Evolutionary conservation across 2,329 filamentous ascomycete genomes (phyloP).

Genomic region (Ramichloridium luteum): DNA sequence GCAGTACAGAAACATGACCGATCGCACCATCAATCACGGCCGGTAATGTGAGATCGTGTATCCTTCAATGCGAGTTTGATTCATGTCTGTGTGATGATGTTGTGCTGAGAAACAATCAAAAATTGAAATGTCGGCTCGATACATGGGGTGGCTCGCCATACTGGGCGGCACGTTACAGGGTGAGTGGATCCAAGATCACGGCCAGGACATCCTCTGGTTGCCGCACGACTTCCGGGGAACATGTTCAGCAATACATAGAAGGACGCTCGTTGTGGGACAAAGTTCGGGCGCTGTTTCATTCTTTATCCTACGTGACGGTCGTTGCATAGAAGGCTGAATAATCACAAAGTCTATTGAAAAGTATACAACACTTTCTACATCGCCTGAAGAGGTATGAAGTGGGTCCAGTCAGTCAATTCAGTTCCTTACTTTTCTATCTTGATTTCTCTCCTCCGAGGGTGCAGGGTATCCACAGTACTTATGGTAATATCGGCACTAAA

Average conservation of each 20-base stretch:
- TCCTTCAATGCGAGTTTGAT: too few species aligned
- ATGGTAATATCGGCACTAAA: neutral
- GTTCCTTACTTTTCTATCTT: neutral
- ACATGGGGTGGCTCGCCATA: too few species aligned
- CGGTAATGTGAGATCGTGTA: too few species aligned
- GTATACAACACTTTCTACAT: too few species aligned
- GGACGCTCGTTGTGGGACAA: constrained; percentile 4
- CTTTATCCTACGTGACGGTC: neutral
- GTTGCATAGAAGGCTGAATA: neutral
- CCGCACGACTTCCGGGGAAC: neutral
- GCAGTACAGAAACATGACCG: too few species aligned
- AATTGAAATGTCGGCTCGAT: too few species aligned
- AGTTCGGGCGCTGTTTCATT: constrained; percentile 3
- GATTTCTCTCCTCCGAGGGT: neutral
- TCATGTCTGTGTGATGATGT: too few species aligned
- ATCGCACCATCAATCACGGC: too few species aligned
- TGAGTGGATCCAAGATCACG: neutral
- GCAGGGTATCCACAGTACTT: neutral
- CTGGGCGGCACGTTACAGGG: too few species aligned
- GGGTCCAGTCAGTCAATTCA: neutral
- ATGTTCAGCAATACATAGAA: neutral
- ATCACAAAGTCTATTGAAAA: neutral
- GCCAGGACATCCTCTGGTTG: neutral
- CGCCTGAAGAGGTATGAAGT: neutral
- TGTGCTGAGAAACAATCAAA: too few species aligned